Percentiles rank a stretch among this genome's conserved stretches.
Evolutionary conservation across 768 basidiomycete species (phyloP).

Genomic region (Auricularia sp.): DNA sequence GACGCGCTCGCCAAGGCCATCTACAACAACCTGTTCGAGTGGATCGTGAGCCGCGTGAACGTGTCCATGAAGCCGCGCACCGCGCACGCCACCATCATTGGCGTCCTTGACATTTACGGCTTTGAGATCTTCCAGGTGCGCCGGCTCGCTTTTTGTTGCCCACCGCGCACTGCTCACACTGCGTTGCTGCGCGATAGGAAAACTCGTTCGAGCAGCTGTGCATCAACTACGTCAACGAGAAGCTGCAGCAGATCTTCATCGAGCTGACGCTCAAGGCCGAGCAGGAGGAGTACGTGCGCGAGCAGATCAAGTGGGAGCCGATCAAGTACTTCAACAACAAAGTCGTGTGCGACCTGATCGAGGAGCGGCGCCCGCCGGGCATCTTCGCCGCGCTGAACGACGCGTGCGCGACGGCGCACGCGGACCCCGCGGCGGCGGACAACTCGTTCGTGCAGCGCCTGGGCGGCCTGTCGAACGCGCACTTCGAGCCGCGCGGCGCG

Average conservation of each 20-base stretch:
- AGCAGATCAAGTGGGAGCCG: conserved; percentile 98
- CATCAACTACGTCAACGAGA: conserved; percentile 99
- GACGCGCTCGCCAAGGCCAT: conserved; percentile 93
- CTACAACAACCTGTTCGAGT: conserved; percentile 97
- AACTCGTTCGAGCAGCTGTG: conserved; percentile 97
- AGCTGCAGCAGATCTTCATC: conserved; percentile 98
- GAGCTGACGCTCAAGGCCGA: conserved; percentile 97
- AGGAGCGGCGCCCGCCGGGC: conserved; percentile 91
- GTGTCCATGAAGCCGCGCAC: conserved; percentile 87
- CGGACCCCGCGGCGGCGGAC: conserved; percentile 91
- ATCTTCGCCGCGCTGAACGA: conserved; percentile 98
- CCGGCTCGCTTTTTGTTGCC: not conserved
- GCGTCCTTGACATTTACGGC: conserved; percentile 97
- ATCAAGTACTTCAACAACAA: conserved; percentile 99
- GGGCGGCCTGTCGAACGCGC: conserved; percentile 71
- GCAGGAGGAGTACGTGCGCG: conserved; percentile 96
- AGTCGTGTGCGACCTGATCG: conserved; percentile 95
- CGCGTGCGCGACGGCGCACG: conserved; percentile 97
- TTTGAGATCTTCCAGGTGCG: conserved; percentile 94
- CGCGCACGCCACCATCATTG: conserved; percentile 70
- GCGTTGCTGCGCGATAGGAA: conserved; percentile 43
- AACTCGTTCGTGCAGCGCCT: conserved; percentile 93
- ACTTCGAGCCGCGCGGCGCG: conserved; percentile 88
- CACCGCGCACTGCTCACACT: not conserved
- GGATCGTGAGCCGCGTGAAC: conserved; percentile 96